phyloP scores from a whole-genome alignment of 192 early-diverging fungal genomes.

The Backusella mclennaniae region DNA sequence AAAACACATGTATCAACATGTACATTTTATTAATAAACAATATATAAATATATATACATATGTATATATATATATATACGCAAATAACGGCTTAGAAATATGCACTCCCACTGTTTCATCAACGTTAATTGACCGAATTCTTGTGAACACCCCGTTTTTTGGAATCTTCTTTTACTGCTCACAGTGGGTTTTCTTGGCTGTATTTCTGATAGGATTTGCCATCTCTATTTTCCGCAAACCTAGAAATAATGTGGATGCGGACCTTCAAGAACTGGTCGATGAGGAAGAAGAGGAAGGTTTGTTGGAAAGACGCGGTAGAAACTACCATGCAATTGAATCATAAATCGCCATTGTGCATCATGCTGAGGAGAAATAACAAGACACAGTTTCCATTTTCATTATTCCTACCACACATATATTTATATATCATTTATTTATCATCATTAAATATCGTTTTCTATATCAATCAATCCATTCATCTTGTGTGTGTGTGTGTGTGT shows the following conservation, averaged over 20 bases:
- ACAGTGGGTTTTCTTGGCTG: slow-evolving; percentile 52
- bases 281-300: slow-evolving; percentile 7
- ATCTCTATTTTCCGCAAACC: slow-evolving; percentile 14
- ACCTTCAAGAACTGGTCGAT: slow-evolving; percentile 12
- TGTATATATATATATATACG: not conserved
- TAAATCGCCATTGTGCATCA: not conserved
- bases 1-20: slow-evolving; percentile 1
- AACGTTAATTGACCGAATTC: slow-evolving; percentile 43
- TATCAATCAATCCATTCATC: not conserved
- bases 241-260: slow-evolving; percentile 17
- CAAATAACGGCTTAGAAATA: slow-evolving; percentile 32
- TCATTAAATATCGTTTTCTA: not conserved
- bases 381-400: not conserved
- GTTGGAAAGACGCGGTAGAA: not conserved
- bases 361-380: not conserved
- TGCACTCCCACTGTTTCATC: slow-evolving; percentile 61
- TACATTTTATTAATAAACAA: not conserved
- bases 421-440: not conserved
- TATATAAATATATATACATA: not conserved
- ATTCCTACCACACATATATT: not conserved
- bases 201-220: slow-evolving; percentile 38
- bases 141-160: slow-evolving; percentile 50
- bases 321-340: not conserved
- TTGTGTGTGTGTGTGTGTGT: not conserved
- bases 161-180: slow-evolving; percentile 53